Base-by-base conservation (phyloP, 2,329 filamentous ascomycete species). In the Akanthomyces lecanii region DNA sequence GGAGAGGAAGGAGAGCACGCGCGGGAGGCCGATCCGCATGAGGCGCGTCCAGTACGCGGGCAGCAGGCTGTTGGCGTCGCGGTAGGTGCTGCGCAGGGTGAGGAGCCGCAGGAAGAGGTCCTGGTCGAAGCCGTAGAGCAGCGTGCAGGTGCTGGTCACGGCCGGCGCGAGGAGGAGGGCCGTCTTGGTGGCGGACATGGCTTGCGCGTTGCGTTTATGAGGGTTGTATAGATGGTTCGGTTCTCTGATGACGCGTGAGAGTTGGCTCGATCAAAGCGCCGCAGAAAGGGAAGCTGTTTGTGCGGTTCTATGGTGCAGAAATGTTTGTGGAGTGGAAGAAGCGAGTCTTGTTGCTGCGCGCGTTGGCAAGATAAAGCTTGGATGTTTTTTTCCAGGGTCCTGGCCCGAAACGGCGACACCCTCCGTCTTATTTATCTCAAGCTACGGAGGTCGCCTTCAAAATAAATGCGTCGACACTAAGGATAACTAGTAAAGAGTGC, bases 111-210 rank as follows among this genome's bases (percentile, higher is more conserved):
- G 74, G 69, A 81, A 80, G 57, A 75, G 66, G 65, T 76, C 73
- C 65, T 81, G 78, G 69, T 81, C 78, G 47, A 72, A 71, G 16
- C 79, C 77, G 71, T 74, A 81, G 67, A 77, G 73, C 57, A 82
- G 73, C 0, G 79, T 76, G 67, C 75, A 75, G 2, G 79, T 80
- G 3, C 79, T 78, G n/a, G 78, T 78, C 66, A 82, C 66, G 28
- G 82, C 70, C 0, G 81, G 81, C 1, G 78, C 72, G 21, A 79
- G 67, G 52, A 80, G 75, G 40, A 82, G 72, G 50, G 72, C 67
- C 44, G 66, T 38, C 60, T 63, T 21, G 65, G 21, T 10, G 65
- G 38, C 33, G 16, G 42, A 42, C 47, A 55, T 60, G 47, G 10
- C 28, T 47, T n/a, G 48, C 4, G 14, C 2, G n/a, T 5, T 4